Evolutionary conservation across 1,284 basidiomycete species (phyloP).

Genomic region (Rugosomyces carneus): DNA sequence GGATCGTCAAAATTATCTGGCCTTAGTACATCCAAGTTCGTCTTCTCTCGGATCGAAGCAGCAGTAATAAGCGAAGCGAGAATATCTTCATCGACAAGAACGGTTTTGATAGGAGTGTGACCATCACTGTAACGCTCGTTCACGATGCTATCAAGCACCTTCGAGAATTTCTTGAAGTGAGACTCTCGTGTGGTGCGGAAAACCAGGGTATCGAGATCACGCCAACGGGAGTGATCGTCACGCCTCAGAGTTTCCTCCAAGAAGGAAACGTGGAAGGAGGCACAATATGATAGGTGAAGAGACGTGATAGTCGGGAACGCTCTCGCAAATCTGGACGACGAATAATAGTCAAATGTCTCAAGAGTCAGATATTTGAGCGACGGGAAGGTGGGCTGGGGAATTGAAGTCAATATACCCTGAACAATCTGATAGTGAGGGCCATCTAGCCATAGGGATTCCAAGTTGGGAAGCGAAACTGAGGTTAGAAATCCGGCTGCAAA

Average conservation of each 20-base stretch:
- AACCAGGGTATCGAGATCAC: conserved; percentile 22
- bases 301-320: conserved; percentile 28
- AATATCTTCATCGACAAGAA: conserved; percentile 28
- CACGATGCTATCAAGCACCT: conserved; percentile 18
- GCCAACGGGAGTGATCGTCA: conserved; percentile 18
- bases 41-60: conserved; percentile 4
- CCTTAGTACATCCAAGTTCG: conserved; percentile 16
- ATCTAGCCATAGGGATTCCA: conserved; percentile 29
- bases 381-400: conserved; percentile 21
- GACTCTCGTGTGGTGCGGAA: conserved; percentile 23
- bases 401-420: conserved; percentile 11
- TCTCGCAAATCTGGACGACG: conserved; percentile 16
- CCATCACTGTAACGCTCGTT: conserved; percentile 12
- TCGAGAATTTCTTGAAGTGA: conserved; percentile 16
- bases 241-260: conserved; percentile 15
- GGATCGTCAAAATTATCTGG: conserved; percentile 25
- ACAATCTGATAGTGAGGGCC: conserved; percentile 14
- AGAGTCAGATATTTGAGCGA: conserved; percentile 29
- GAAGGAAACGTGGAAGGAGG: conserved; percentile 15
- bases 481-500: conserved; percentile 22
- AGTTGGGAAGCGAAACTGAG: conserved; percentile 21
- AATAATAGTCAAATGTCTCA: conserved; percentile 19
- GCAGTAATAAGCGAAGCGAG: conserved; percentile 6
- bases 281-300: conserved; percentile 24
- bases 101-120: conserved; percentile 16